These are phyloP conservation scores for Aurinia saxatilis DNA, from an alignment of 345 rosid species.

Conservation along the genomic window DNA sequence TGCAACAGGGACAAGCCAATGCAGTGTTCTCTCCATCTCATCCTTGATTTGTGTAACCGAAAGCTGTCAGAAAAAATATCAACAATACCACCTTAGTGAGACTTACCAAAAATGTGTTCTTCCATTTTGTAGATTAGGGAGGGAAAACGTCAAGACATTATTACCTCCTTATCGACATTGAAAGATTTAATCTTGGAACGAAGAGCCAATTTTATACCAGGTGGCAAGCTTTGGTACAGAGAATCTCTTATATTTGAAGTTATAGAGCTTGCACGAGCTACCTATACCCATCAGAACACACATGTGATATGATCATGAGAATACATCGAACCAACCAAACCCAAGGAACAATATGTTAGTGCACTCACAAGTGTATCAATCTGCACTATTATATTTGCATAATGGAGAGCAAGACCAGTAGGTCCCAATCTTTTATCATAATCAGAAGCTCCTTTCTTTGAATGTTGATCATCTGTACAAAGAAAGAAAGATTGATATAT, in stretches of 20 bases:
- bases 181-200: slow-evolving; percentile 60
- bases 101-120: not conserved
- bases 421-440: slow-evolving; percentile 53
- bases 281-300: slow-evolving; percentile 37
- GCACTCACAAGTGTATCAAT: slow-evolving; percentile 74
- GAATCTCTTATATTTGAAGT: slow-evolving; percentile 83
- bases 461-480: slow-evolving; percentile 26
- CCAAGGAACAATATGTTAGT: slow-evolving; percentile 8
- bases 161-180: slow-evolving; percentile 55
- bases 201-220: slow-evolving; percentile 57
- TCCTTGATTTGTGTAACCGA: slow-evolving; percentile 68
- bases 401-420: slow-evolving; percentile 85
- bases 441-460: slow-evolving; percentile 25
- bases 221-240: slow-evolving; percentile 80
- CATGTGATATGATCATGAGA: not conserved
- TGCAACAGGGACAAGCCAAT: slow-evolving; percentile 95
- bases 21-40: slow-evolving; percentile 95
- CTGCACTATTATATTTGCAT: slow-evolving; percentile 70
- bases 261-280: slow-evolving; percentile 71
- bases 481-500: not conserved
- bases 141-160: slow-evolving; percentile 14
- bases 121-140: slow-evolving; percentile 2
- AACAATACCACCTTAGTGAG: not conserved
- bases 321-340: slow-evolving; percentile 10
- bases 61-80: slow-evolving; percentile 43